Base-by-base conservation (phyloP, 179 eudicot genomes). In the Silene noctiflora region DNA sequence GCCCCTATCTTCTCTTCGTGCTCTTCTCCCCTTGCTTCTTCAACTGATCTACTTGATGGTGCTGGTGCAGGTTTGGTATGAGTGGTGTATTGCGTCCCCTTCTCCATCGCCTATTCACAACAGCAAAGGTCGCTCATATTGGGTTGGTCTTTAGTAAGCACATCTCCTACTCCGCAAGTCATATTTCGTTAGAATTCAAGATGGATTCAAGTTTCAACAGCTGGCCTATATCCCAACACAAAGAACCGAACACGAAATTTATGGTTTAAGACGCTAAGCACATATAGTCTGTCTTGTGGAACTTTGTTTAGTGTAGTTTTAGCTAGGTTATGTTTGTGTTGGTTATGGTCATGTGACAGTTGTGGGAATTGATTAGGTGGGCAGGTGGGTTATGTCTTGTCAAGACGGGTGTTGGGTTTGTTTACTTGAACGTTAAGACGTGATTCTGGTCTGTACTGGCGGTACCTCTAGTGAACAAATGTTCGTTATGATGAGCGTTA, bases 41-140 rank as follows among this genome's bases (percentile, higher is more conserved):
- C 29, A 22, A 63, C 77, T 64, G 63, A 76, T 63, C 4, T 2
- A 25, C 63, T 65, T 70, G 21, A 59, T 56, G n/a, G 71, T 68
- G 74, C 69, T 59, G 70, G 65, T 70, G 71, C 82, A 94, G 97
- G 98, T 94, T 76, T 95, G 99, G 99, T 95, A 93, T 8, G 99
- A 95, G 77, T 95, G 99, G 99, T 88, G 88, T 76, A 89, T 93
- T 39, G 79, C 87, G 9, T 85, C 89, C 67, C 95, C 99, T 20
- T 68, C 78, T 11, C 46, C 91, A 46, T 84, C 92, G 67, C 89
- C 99, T 12, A 82, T 95, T 74, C 99, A 95, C 80, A 95, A 95
- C 83, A 78, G 83, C 75, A 89, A 86, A 67, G 99, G 99, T 7
- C 93, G 99, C 55, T 95, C 99, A 4, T 91, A 93, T 77, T 95